Evolutionary conservation across 768 basidiomycete genomes (phyloP).

Genomic region (Lactifluus piperatus): DNA sequence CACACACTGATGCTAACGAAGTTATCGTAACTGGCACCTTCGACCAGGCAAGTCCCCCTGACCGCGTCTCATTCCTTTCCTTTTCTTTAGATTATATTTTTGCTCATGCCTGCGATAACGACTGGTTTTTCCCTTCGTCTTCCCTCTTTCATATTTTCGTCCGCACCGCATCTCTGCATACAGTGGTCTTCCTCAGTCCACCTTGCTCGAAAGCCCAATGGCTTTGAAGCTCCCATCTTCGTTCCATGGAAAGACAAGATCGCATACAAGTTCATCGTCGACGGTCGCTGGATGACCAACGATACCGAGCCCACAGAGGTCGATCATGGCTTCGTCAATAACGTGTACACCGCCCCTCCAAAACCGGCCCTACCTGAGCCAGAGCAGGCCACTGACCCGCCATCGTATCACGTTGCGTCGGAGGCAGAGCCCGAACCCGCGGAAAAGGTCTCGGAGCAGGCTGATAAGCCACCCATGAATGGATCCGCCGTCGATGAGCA

Average conservation of each 20-base stretch:
- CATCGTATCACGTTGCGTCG: neutral
- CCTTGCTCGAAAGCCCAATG: constrained; percentile 23
- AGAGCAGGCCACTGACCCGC: neutral
- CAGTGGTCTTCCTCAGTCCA: constrained; percentile 26
- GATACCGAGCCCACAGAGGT: constrained; percentile 24
- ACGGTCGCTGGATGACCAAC: constrained; percentile 27
- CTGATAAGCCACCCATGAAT: neutral
- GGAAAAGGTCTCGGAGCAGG: neutral
- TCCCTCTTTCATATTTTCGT: constrained; percentile 15
- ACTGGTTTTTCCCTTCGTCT: constrained; percentile 18
- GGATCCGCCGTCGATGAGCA: constrained; percentile 1
- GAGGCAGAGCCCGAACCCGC: constrained; percentile 3
- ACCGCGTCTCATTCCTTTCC: neutral
- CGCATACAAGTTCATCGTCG: constrained; percentile 31
- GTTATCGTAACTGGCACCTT: constrained; percentile 21
- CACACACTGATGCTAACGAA: constrained; percentile 17
- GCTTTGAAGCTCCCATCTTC: constrained; percentile 24
- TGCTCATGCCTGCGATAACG: constrained; percentile 16
- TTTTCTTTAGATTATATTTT: neutral
- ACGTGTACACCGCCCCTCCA: constrained; percentile 23
- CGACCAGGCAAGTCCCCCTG: constrained; percentile 20
- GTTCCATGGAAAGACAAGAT: constrained; percentile 26
- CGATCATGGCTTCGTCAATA: constrained; percentile 29
- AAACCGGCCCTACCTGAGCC: constrained; percentile 8
- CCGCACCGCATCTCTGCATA: constrained; percentile 13